Evolutionary conservation across 768 basidiomycete genomes (phyloP).

Genomic region (Leccinum longicurvipes): DNA sequence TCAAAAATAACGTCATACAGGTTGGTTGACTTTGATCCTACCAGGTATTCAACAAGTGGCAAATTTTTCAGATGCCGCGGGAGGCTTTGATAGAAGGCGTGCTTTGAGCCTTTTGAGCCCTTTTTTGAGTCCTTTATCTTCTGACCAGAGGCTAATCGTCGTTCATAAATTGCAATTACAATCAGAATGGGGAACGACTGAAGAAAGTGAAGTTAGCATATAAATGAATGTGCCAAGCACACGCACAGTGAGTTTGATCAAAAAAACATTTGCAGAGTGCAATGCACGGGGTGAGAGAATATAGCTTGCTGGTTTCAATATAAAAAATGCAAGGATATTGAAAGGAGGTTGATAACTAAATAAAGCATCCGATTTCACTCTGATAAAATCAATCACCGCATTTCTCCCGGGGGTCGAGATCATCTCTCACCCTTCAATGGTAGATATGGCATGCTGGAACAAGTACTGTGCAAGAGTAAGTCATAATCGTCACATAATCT

Average conservation of each 20-base stretch:
- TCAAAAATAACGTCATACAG: conserved; percentile 80
- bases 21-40: conserved; percentile 65
- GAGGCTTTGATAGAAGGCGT: conserved; percentile 58
- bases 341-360: conserved; percentile 93
- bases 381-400: conserved; percentile 26
- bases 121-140: conserved; percentile 50
- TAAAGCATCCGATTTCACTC: conserved; percentile 85
- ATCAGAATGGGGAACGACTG: conserved; percentile 77
- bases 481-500: background rate
- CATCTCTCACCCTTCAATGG: conserved; percentile 73
- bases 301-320: conserved; percentile 79
- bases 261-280: conserved; percentile 82
- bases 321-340: conserved; percentile 74
- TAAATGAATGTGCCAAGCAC: background rate
- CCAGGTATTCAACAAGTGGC: conserved; percentile 70
- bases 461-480: conserved; percentile 55
- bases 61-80: conserved; percentile 71
- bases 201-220: background rate
- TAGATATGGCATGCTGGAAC: conserved; percentile 82
- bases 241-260: conserved; percentile 75
- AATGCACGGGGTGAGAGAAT: conserved; percentile 70
- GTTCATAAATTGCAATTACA: conserved; percentile 75
- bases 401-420: background rate
- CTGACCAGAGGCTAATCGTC: conserved; percentile 54
- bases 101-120: conserved; percentile 49